Evolutionary conservation across 2,329 filamentous ascomycete genomes (phyloP), one percentile per base, ranked within the genome.

Genomic region (Cadophora luteo-olivacea): DNA sequence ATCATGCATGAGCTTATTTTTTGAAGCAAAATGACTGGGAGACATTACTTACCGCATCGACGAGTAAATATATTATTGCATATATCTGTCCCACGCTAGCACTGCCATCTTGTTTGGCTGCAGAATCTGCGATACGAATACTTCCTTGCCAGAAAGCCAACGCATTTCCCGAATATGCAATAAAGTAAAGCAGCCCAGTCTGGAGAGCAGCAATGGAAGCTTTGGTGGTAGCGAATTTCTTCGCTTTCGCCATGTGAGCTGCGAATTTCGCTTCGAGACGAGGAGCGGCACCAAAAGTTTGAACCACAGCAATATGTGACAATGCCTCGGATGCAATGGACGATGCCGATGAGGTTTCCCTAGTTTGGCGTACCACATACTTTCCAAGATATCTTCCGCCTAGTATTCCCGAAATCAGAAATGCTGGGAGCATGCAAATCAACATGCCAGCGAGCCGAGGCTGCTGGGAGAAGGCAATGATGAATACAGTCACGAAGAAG

Each of bases 121-220:
- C 71, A 4, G 73, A 63, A 4, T 79, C 75, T 11, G 85, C 84
- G 54, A 88, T 83, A 16, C 79, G 80, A 36, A 78, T 80, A 69
- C 83, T 85, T 64, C 86, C 86, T 74, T 86, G 82, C 84, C 85
- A 89, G 72, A 87, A 88, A 0, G 86, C 86, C 6, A 88, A 77
- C 11, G 83, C 85, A 75, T 87, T 87, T 2, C 84, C 85, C 2
- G 84, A 82, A 22, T 66, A 66, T 36, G 64, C 64, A 29, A 66
- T 54, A n/a, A 66, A 66, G 57, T 61, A 66, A 12, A 88, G 75
- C 14, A 84, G 75, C 25, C 85, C 85, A 22, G 82, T 79, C 73
- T 86, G 84, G 0, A 84, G 78, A 9, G 82, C 85, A 57, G 82
- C 79, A 0, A 81, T 80, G 0, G 81, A 76, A 1, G 84, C 81